Conservation (phyloP, 768 basidiomycete species). For the Boletus barrowsii region DNA sequence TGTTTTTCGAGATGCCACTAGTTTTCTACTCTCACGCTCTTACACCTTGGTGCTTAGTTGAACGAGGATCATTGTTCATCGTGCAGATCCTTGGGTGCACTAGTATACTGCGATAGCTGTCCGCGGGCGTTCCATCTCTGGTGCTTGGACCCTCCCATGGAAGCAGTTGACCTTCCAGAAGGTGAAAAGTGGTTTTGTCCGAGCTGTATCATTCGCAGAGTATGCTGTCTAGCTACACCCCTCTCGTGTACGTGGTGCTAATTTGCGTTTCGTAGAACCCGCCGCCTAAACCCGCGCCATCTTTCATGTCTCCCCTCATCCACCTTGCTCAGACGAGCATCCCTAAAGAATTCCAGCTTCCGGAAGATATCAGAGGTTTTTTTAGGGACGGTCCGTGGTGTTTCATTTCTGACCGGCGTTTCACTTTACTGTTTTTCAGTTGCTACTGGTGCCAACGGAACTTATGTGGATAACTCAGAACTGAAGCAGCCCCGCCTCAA, state of each 20-base stretch:
- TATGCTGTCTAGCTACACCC: slow-evolving; percentile 31
- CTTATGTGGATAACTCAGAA: slow-evolving; percentile 79
- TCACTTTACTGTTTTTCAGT: slow-evolving; percentile 48
- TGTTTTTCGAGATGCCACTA: slow-evolving; percentile 10
- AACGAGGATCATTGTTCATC: slow-evolving; percentile 88
- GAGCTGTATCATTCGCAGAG: slow-evolving; percentile 63
- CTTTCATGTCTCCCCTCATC: slow-evolving; percentile 71
- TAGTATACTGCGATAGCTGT: slow-evolving; percentile 97
- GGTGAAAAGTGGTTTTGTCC: slow-evolving; percentile 79
- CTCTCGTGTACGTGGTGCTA: slow-evolving; percentile 5
- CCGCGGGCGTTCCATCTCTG: slow-evolving; percentile 93
- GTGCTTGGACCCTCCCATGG: slow-evolving; percentile 96
- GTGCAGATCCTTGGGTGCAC: slow-evolving; percentile 75
- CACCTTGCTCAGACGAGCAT: slow-evolving; percentile 64
- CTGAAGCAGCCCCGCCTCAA: slow-evolving; percentile 76
- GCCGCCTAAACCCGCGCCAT: slow-evolving; percentile 57
- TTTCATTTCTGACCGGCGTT: slow-evolving; percentile 7
- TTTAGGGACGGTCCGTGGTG: slow-evolving; percentile 78
- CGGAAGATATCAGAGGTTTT: slow-evolving; percentile 75
- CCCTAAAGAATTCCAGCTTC: slow-evolving; percentile 82
- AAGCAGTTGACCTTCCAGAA: slow-evolving; percentile 81
- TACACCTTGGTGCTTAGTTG: slow-evolving; percentile 29
- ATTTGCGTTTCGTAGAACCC: slow-evolving; percentile 50
- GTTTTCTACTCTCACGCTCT: slow-evolving; percentile 16
- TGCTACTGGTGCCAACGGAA: slow-evolving; percentile 70